A percentile compares a stretch with the other conserved stretches of the same genome.
Conservation (phyloP, 768 basidiomycete species). For the Boletus rubroflammeus region DNA sequence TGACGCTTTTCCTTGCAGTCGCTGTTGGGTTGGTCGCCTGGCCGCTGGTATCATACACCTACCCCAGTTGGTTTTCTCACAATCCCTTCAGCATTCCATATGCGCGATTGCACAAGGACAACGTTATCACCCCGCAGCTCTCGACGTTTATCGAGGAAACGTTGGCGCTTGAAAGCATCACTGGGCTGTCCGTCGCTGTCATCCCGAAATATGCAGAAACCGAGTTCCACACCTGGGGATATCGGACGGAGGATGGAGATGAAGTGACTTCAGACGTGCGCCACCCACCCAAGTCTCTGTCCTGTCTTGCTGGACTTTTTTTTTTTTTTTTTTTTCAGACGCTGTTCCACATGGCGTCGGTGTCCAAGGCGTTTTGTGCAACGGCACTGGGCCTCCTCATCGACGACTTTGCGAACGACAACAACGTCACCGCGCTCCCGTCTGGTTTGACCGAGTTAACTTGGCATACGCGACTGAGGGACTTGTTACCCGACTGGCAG, state of each 20-base stretch:
- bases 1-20: slow-evolving; percentile 7
- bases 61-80: slow-evolving; percentile 6
- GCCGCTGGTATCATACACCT: slow-evolving; percentile 9
- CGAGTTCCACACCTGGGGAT: slow-evolving; percentile 36
- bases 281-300: background rate
- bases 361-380: slow-evolving; percentile 40
- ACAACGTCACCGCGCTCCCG: slow-evolving; percentile 36
- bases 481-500: slow-evolving; percentile 41
- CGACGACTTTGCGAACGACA: slow-evolving; percentile 36
- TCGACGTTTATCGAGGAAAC: slow-evolving; percentile 17
- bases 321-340: slow-evolving; percentile 25
- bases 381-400: slow-evolving; percentile 40
- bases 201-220: slow-evolving; percentile 22
- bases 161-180: slow-evolving; percentile 22
- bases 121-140: slow-evolving; percentile 19
- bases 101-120: background rate
- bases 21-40: slow-evolving; percentile 9
- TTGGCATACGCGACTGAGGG: slow-evolving; percentile 37
- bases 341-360: slow-evolving; percentile 35
- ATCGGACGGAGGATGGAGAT: slow-evolving; percentile 33
- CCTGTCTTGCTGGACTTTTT: background rate
- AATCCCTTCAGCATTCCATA: background rate
- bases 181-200: slow-evolving; percentile 32
- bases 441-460: slow-evolving; percentile 25
- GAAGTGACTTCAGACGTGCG: slow-evolving; percentile 32